These are phyloP conservation scores for Melocanna baccifera DNA, from an alignment of 176 grass and related monocot species.

Conservation along the genomic window DNA sequence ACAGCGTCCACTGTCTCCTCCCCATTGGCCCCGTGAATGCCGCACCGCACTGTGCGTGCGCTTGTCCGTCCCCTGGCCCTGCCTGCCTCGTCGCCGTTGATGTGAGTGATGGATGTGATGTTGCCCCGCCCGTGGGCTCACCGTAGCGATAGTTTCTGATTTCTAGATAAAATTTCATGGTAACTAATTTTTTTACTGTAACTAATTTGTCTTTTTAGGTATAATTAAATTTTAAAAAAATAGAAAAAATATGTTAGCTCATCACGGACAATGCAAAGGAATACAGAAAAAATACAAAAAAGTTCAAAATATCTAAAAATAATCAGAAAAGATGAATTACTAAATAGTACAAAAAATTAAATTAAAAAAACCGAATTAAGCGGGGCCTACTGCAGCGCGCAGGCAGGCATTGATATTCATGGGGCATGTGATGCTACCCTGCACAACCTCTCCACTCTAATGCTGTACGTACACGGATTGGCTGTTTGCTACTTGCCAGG, in stretches of 20 bases:
- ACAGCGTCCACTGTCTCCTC: background rate
- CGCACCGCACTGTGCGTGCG: conserved; percentile 6
- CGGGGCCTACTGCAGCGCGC: background rate
- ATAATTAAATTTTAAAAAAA: too few relatives aligned
- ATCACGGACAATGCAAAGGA: too few relatives aligned
- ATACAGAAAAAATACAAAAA: too few relatives aligned
- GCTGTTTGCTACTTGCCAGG: background rate
- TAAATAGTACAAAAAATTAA: too few relatives aligned
- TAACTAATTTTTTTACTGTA: too few relatives aligned
- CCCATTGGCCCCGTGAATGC: background rate
- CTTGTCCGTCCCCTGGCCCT: background rate
- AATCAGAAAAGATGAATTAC: too few relatives aligned
- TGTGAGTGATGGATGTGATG: background rate
- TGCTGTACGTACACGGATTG: background rate
- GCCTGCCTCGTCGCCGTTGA: background rate
- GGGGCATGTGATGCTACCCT: background rate
- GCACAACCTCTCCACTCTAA: background rate
- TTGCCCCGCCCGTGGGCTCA: background rate
- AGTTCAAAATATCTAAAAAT: too few relatives aligned
- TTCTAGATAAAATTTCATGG: too few relatives aligned
- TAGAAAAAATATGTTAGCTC: too few relatives aligned
- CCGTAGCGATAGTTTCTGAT: too few relatives aligned
- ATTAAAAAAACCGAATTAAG: too few relatives aligned
- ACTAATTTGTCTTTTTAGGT: too few relatives aligned
- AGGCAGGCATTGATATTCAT: background rate